Conservation (phyloP, 441 rosid species). For the Aquilaria agallochum region DNA sequence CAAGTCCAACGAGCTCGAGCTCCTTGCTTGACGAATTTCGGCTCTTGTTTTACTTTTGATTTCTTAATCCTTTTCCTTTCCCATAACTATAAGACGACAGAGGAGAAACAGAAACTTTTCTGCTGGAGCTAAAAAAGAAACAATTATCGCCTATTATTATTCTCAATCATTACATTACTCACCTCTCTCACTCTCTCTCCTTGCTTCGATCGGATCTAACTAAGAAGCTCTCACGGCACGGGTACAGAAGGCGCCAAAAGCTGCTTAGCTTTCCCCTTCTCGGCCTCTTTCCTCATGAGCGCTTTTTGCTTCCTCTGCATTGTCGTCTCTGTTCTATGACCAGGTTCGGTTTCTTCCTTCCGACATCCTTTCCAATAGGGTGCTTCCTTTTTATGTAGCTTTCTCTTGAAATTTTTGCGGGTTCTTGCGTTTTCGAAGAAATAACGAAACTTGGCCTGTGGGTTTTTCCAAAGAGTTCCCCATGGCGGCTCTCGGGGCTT, state of each 20-base stretch:
- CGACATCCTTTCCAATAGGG: background rate
- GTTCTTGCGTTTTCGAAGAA: constrained; percentile 22
- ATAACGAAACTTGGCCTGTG: constrained; percentile 11
- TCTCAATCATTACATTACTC: constrained; percentile 25
- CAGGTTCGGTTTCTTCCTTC: constrained; percentile 40
- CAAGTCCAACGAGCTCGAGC: constrained; percentile 11
- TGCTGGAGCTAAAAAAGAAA: background rate
- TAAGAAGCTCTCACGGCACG: constrained; percentile 16
- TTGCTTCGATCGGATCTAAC: constrained; percentile 58
- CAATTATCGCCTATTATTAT: constrained; percentile 8
- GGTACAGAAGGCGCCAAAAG: constrained; percentile 26
- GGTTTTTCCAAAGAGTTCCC: constrained; percentile 14
- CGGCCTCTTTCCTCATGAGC: constrained; percentile 22
- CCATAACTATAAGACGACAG: constrained; percentile 25
- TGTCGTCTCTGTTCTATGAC: constrained; percentile 32
- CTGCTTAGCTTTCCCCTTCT: constrained; percentile 29
- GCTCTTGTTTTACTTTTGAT: constrained; percentile 11
- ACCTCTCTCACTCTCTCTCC: constrained; percentile 15
- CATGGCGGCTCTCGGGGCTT: background rate
- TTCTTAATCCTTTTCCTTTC: constrained; percentile 3
- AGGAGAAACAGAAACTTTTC: constrained; percentile 18
- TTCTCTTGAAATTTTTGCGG: constrained; percentile 9
- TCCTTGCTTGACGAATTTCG: constrained; percentile 20
- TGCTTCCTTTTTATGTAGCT: background rate
- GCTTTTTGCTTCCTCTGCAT: constrained; percentile 27